Base-by-base conservation (phyloP, 257 asterid species). In the Solanum paucissectum region DNA sequence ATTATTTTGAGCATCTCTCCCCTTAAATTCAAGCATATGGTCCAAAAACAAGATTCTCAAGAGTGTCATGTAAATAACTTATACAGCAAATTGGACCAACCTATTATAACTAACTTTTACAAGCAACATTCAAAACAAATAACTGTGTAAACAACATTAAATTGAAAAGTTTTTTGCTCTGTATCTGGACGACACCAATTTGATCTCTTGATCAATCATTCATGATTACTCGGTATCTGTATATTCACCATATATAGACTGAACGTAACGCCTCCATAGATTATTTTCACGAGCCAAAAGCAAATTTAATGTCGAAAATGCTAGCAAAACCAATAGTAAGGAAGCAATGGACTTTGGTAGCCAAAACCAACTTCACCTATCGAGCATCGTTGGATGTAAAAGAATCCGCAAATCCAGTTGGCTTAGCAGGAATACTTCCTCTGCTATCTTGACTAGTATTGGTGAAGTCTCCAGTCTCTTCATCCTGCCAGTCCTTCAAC, bases 401-500 rank as follows among this genome's bases (percentile, higher is more conserved):
- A 1, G 95, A 91, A 86, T 92, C 94, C 1, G 94, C 94, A 42
- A 95, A 91, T 9, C 96, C 96, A 6, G 90, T 83, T 11, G 98
- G 93, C 89, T 92, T 93, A 72, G 94, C 88, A 42, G 96, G 94
- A 72, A 93, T 92, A 37, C 98, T 95, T 42, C 94, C 98, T 77
- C 91, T 87, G 66, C 96, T 95, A 49, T 93, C 96, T 87, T 87
- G 92, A 90, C 96, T 94, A 46, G 92, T 81, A 12, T 89, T 89
- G 13, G 93, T 91, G 9, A 77, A 69, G 71, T 88, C 91, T 71
- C 68, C 92, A 14, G 74, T 83, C 5, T 89, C 91, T 86, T 94
- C 94, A 87, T 92, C 92, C 87, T 95, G 91, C 98, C 98, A 94
- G 11, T 90, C 94, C 88, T 92, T 92, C 89, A 95, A 86, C 98